phyloP scores from a whole-genome alignment of 2,329 filamentous ascomycete species.

The Pseudocercospora fijiensis region DNA sequence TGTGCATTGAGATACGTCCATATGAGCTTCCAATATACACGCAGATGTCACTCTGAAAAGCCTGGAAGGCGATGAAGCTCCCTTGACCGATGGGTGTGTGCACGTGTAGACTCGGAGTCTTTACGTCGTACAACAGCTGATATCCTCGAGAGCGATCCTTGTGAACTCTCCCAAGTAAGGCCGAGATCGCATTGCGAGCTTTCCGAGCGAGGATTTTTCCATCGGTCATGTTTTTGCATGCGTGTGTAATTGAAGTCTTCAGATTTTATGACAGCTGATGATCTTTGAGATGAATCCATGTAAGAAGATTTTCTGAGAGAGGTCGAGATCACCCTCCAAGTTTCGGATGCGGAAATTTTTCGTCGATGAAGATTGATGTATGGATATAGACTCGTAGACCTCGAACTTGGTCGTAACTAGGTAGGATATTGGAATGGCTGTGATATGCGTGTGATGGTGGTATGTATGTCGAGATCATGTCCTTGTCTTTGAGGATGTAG shows the following conservation, averaged over 20 bases:
- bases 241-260: not conserved
- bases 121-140: not conserved
- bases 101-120: not conserved
- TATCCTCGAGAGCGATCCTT: not conserved
- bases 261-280: not conserved
- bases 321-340: not conserved
- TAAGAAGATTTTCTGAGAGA: not conserved
- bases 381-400: no score
- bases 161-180: not conserved
- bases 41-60: not conserved
- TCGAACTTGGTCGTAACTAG: no score
- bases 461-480: not conserved
- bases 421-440: no score
- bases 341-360: no score
- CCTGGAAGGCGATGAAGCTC: not conserved
- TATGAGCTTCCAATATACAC: not conserved
- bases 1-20: not conserved
- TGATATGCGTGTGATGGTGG: no score
- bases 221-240: not conserved
- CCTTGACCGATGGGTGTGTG: not conserved
- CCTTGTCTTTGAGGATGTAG: not conserved
- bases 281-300: not conserved
- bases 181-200: not conserved
- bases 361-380: no score
- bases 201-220: not conserved